These are phyloP conservation scores for Phytophthora lateralis DNA, from an alignment of 352 stramenopile species.

Conservation along the genomic window DNA sequence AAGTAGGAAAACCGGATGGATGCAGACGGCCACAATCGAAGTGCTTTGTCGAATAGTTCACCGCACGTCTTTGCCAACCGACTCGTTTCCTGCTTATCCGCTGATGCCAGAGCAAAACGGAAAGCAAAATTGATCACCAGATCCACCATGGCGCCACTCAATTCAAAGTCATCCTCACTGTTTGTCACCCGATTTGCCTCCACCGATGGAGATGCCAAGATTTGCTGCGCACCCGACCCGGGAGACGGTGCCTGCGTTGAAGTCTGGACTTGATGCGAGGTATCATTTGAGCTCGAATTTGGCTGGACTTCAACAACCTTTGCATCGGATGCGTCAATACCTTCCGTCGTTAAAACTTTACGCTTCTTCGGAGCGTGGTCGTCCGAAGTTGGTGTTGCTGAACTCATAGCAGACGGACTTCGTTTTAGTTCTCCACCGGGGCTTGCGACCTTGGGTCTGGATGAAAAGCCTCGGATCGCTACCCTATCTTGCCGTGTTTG, in stretches of 20 bases:
- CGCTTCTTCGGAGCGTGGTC: conserved; percentile 51
- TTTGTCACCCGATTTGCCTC: conserved; percentile 34
- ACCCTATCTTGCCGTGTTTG: conserved; percentile 82
- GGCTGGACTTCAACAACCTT: conserved; percentile 25
- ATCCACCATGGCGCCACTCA: conserved; percentile 89
- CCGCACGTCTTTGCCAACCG: conserved; percentile 88
- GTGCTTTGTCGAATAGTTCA: conserved; percentile 87
- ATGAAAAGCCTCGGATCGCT: conserved; percentile 23
- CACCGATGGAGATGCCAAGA: conserved; percentile 20
- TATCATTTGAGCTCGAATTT: conserved; percentile 11
- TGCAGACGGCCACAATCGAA: conserved; percentile 85
- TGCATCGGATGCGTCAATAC: conserved; percentile 13
- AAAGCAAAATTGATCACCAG: conserved; percentile 94
- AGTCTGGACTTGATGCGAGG: conserved; percentile 22
- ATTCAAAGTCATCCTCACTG: conserved; percentile 87
- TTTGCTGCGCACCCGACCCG: conserved; percentile 15
- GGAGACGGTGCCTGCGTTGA: conserved; percentile 2
- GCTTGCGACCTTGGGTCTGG: conserved; percentile 16
- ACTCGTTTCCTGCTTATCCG: conserved; percentile 89
- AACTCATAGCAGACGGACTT: conserved; percentile 28
- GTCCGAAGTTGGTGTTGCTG: conserved; percentile 13
- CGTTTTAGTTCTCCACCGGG: conserved; percentile 44
- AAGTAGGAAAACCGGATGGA: conserved; percentile 92
- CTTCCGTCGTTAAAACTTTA: conserved; percentile 42
- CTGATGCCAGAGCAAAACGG: conserved; percentile 86